A percentile compares a stretch with the other conserved stretches of the same genome.
Evolutionary conservation across 148 eudicot species (phyloP).

Genomic region (Dianthus caryophyllus): DNA sequence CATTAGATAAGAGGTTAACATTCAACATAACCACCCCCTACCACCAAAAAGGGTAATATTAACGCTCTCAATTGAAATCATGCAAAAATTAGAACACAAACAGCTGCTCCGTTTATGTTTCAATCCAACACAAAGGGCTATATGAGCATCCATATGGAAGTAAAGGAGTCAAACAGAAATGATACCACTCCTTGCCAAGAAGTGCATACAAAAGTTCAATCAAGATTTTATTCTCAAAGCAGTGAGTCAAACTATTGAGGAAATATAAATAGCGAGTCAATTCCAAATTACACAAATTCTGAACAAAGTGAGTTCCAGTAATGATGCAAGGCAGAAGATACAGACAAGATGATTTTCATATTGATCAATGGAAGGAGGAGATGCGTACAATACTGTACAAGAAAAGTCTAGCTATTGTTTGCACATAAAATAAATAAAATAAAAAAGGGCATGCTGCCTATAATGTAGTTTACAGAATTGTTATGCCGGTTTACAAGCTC

Average conservation of each 20-base stretch:
- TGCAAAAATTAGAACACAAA: background rate
- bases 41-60: background rate
- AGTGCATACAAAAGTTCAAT: background rate
- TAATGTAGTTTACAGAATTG: no score
- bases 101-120: background rate
- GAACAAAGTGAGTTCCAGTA: background rate
- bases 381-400: no score
- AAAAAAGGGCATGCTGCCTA: no score
- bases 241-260: background rate
- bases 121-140: background rate
- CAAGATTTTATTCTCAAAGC: background rate
- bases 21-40: no score
- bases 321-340: background rate
- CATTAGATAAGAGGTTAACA: background rate
- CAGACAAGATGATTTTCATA: background rate
- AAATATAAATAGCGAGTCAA: background rate
- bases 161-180: background rate
- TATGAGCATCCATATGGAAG: background rate
- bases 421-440: no score
- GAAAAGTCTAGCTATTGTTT: no score
- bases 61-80: background rate
- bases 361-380: no score
- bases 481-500: no score
- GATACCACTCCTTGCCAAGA: background rate
- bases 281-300: background rate